Conservation (phyloP, 495 filamentous ascomycete genomes). For the Penicillium chermesinum region DNA sequence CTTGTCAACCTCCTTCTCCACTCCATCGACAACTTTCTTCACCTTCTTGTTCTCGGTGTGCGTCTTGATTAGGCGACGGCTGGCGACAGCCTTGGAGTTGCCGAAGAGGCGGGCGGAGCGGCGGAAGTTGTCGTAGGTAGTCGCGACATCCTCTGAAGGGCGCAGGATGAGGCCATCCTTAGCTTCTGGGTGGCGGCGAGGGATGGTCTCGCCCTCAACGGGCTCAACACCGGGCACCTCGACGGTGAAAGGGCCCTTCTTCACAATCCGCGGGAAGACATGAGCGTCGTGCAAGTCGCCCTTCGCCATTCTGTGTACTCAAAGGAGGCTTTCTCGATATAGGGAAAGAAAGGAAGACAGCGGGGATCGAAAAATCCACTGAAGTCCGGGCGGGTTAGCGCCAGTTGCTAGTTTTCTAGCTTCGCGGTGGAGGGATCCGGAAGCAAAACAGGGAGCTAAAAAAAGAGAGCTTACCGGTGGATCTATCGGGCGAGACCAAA, state of each 20-base stretch:
- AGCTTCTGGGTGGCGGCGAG: constrained; percentile 69
- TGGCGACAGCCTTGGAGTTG: constrained; percentile 81
- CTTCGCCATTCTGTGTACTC: constrained; percentile 29
- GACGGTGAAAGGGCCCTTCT: constrained; percentile 65
- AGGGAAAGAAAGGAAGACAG: constrained; percentile 8
- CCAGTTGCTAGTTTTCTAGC: not conserved
- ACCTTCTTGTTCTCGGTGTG: constrained; percentile 94
- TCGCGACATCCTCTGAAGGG: constrained; percentile 68
- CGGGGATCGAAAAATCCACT: constrained; percentile 6
- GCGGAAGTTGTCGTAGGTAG: constrained; percentile 80
- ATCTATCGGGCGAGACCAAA: not conserved
- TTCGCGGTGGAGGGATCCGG: not conserved
- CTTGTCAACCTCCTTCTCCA: constrained; percentile 87
- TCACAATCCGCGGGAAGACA: constrained; percentile 58
- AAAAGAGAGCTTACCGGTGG: not conserved
- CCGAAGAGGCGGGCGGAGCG: constrained; percentile 75
- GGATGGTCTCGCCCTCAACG: constrained; percentile 84
- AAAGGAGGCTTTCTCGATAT: not conserved
- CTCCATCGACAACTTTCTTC: constrained; percentile 91
- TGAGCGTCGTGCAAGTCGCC: constrained; percentile 34
- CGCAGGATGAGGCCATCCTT: constrained; percentile 64
- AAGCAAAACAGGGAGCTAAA: not conserved
- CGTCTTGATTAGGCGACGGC: constrained; percentile 71
- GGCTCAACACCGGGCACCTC: constrained; percentile 68
- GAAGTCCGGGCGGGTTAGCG: not conserved